A percentile compares a stretch with the other conserved stretches of the same genome.
Evolutionary conservation across 345 rosid species (phyloP).

Genomic region (Clarkia xantiana): DNA sequence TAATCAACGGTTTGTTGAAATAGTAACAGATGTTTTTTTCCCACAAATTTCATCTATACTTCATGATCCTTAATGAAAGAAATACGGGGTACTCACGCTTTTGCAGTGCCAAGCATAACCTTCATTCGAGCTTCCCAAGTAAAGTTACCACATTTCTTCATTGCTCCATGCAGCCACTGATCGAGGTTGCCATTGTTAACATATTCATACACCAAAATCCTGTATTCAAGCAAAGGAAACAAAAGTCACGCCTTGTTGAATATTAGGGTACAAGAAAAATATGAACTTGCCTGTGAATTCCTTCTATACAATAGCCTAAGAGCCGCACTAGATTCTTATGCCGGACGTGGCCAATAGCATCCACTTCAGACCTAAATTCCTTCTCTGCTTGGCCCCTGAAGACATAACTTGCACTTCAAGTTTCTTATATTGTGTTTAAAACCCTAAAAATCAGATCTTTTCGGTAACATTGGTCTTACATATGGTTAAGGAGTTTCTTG

Average conservation of each 20-base stretch:
- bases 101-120: conserved; percentile 59
- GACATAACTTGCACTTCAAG: conserved; percentile 7
- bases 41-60: too few relatives aligned
- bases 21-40: too few relatives aligned
- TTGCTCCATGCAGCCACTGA: conserved; percentile 67
- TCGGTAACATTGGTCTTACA: conserved; percentile 32
- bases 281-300: conserved; percentile 58
- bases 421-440: conserved; percentile 5
- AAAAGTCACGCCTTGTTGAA: neutral
- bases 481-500: conserved; percentile 86
- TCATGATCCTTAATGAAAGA: too few relatives aligned
- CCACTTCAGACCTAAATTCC: conserved; percentile 91
- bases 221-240: conserved; percentile 13
- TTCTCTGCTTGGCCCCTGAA: conserved; percentile 95
- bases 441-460: conserved; percentile 1
- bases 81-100: conserved; percentile 50
- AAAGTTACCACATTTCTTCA: conserved; percentile 41
- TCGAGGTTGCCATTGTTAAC: conserved; percentile 82
- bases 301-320: conserved; percentile 89
- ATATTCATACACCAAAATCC: conserved; percentile 82
- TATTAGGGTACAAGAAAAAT: neutral
- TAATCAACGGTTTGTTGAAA: too few relatives aligned
- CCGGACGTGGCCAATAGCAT: conserved; percentile 94
- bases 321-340: conserved; percentile 95
- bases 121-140: conserved; percentile 86